Evolutionary conservation across 257 asterid species (phyloP).

Genomic region (Buddleja alternifolia): DNA sequence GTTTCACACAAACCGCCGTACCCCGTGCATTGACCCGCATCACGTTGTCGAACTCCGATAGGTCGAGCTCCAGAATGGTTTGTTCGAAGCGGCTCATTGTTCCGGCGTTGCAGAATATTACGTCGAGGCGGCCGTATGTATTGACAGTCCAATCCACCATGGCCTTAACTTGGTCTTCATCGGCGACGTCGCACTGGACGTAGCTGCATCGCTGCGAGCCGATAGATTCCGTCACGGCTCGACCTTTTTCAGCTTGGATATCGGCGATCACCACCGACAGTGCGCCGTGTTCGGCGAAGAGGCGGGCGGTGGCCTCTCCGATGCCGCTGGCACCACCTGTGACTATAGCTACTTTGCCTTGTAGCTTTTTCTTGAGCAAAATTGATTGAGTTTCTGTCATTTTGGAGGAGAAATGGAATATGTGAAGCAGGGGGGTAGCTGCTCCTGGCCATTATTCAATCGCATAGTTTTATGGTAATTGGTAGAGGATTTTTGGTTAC

Average conservation of each 20-base stretch:
- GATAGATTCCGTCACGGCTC: conserved; percentile 45
- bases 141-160: no score
- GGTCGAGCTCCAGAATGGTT: conserved; percentile 41
- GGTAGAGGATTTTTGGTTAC: no score
- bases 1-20: conserved; percentile 37
- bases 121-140: conserved; percentile 46
- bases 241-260: conserved; percentile 45
- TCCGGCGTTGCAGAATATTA: conserved; percentile 60
- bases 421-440: no score
- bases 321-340: conserved; percentile 42
- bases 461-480: no score
- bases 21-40: conserved; percentile 43
- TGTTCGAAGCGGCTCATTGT: conserved; percentile 25
- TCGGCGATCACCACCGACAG: conserved; percentile 57
- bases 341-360: conserved; percentile 49
- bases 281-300: conserved; percentile 48
- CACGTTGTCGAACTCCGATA: conserved; percentile 26
- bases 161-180: conserved; percentile 50
- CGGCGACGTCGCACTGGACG: conserved; percentile 47
- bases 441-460: no score
- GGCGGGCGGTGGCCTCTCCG: conserved; percentile 34
- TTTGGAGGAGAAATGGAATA: no score
- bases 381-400: no score
- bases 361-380: conserved; percentile 26
- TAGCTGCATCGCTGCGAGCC: conserved; percentile 40